phyloP scores from a whole-genome alignment of 1,139 yeast genomes.

The Suhomyces wounanorum region DNA sequence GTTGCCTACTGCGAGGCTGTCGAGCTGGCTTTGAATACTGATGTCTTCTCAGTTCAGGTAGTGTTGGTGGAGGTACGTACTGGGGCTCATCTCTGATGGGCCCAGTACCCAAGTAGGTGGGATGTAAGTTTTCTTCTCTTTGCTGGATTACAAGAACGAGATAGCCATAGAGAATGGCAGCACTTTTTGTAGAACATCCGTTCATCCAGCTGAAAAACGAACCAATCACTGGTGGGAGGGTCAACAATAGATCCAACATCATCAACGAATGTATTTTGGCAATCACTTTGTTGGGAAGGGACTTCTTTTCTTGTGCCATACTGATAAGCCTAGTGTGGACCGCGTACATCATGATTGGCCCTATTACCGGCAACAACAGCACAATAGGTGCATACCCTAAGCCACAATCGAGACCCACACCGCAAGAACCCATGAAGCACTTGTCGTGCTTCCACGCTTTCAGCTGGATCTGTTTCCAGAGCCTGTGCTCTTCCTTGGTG shows the following conservation, averaged over 20 bases:
- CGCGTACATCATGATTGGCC: slow-evolving; percentile 78
- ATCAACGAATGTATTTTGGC: slow-evolving; percentile 78
- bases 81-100: slow-evolving; percentile 7
- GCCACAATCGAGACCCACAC: slow-evolving; percentile 70
- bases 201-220: slow-evolving; percentile 75
- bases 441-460: slow-evolving; percentile 87
- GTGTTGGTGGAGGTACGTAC: slow-evolving; percentile 2
- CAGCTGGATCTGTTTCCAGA: slow-evolving; percentile 71
- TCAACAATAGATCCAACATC: slow-evolving; percentile 65
- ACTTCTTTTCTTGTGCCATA: slow-evolving; percentile 54
- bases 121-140: slow-evolving; percentile 20
- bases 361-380: slow-evolving; percentile 72
- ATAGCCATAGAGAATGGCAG: slow-evolving; percentile 66
- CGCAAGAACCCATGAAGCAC: slow-evolving; percentile 75
- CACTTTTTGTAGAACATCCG: slow-evolving; percentile 87
- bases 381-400: slow-evolving; percentile 74
- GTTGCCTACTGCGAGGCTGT: background rate
- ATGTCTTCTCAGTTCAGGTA: slow-evolving; percentile 2
- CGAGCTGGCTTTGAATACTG: slow-evolving; percentile 4
- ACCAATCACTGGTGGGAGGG: slow-evolving; percentile 81
- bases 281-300: slow-evolving; percentile 59
- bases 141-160: slow-evolving; percentile 41
- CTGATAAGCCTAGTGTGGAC: slow-evolving; percentile 68
- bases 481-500: slow-evolving; percentile 60
- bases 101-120: slow-evolving; percentile 10